Base-by-base conservation (phyloP, 2,329 filamentous ascomycete genomes). In the Davidsoniella neocaledoniae region DNA sequence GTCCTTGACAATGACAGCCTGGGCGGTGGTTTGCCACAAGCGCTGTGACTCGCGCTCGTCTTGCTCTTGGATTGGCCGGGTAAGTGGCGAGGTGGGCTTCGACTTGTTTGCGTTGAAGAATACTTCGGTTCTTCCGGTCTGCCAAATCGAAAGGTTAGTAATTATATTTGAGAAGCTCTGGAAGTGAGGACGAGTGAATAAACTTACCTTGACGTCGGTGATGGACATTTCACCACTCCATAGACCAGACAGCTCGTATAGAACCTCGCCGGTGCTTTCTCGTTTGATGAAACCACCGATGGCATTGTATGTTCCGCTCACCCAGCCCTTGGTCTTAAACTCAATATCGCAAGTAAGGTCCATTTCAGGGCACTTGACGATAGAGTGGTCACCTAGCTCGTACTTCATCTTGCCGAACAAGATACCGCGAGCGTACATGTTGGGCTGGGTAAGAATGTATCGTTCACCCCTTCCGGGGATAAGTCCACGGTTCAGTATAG, bases 361-460 rank as follows among this genome's bases (percentile, higher is more conserved):
- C 16, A 86, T 76, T 63, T 96, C 90, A 0, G 90, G 86, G 63
- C 91, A 96, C 56, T 81, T 77, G 17, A 98, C 85, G 58, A 87
- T 86, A 62, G 88, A 94, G 68, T 94, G 88, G 63, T 96, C 90
- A 55, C 90, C 91, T 6, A 98, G 77, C 68, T 98, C 91, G 65
- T 96, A 98, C 65, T 95, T 96, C 91, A 98, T 96, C 65, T 95
- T 96, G 44, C 91, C 91, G 60, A 98, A 95, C 7, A 98, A 71
- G 53, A 98, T 96, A 36, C 91, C 90, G 54, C 91, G 78, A 19
- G 90, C 91, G 64, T 98, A 98, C 87, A 98, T 98, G 68, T 98
- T 98, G 16, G 91, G 91, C 61, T 98, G 91, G 4, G 91, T 96
- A 48, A 96, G 67, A 60, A 93, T 85, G 65, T 94, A 96, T 80